Base-by-base conservation (phyloP, 768 basidiomycete genomes). In the Tylopilus balloui region DNA sequence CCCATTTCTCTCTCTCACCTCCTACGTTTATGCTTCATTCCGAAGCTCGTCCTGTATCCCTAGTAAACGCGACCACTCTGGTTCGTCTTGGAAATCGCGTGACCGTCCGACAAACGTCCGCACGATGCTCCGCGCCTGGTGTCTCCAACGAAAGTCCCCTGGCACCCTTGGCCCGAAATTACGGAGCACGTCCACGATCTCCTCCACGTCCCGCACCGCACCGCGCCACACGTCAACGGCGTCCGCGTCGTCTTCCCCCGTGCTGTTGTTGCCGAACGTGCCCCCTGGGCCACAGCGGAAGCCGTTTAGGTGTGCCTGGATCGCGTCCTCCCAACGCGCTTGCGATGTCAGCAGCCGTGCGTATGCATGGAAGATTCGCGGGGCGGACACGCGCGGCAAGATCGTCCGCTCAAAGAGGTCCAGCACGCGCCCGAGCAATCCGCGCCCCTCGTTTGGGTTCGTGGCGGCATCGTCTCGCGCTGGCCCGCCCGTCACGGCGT, bases 81-180 rank as follows among this genome's bases (percentile, higher is more conserved):
- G 78, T 65, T 96, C 89, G 44, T 93, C 93, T 66, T 86, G 88
- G 55, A 93, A 97, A 50, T 83, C 89, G 67, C 75, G 84, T 51
- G 89, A 91, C 51, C 89, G 75, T 7, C 88, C 94, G 69, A 90
- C 78, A 69, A 97, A 98, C 44, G 84, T 87, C 69, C 94, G 75
- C 51, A 97, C 78, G 48, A 97, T 75, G 52, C 91, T 93, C 46
- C 86, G 78, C 37, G 83, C 90, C 69, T 95, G 91, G 59, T 88
- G 78, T 66, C 75, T 79, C 96, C 96, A 98, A 54, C 83, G 86
- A 50, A 63, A 67, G n/a, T n/a, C n/a, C 47, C 73, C 70, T 45
- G 66, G 76, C 32, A 78, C 78, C 46, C 78, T 75, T 42, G 89
- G 84, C 2, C 95, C 93, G 56, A 93, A 81, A 66, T 91, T 92